These are phyloP conservation scores for Chimonanthus salicifolius DNA, from an alignment of 164 flowering plant genomes.

Conservation along the genomic window DNA sequence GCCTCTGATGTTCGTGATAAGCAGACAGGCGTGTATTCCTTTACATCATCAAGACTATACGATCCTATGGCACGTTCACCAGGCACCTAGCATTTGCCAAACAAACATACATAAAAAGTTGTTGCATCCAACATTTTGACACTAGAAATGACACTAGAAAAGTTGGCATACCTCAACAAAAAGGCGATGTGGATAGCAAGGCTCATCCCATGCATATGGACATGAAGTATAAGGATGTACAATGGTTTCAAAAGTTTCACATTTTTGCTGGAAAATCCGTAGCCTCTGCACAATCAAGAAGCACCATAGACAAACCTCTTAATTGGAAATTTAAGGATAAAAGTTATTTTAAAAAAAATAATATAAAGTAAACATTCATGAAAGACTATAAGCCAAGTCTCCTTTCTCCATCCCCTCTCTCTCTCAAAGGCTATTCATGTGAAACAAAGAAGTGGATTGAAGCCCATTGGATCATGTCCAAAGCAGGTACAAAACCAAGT, in stretches of 20 bases:
- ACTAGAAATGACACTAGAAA: constrained; percentile 1
- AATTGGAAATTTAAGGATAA: too few species aligned
- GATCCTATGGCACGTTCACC: constrained; percentile 82
- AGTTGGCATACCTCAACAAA: constrained; percentile 63
- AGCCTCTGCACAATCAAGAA: constrained; percentile 47
- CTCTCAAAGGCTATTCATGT: too few species aligned
- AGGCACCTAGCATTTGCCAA: constrained; percentile 51
- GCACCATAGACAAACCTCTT: background rate
- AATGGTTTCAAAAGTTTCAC: constrained; percentile 76
- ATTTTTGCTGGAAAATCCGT: constrained; percentile 78
- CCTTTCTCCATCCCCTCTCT: too few species aligned
- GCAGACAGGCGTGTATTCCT: constrained; percentile 46
- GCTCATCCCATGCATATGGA: constrained; percentile 99
- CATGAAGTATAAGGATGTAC: constrained; percentile 74
- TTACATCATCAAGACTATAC: constrained; percentile 70
- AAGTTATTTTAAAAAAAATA: too few species aligned
- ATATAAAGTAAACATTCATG: too few species aligned
- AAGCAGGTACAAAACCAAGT: too few species aligned
- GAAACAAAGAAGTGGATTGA: too few species aligned
- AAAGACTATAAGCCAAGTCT: too few species aligned
- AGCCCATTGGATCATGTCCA: too few species aligned
- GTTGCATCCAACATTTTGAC: background rate
- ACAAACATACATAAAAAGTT: constrained; percentile 6
- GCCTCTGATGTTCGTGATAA: constrained; percentile 75
- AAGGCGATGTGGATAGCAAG: constrained; percentile 88